Evolutionary conservation across 2,329 filamentous ascomycete species (phyloP).

Genomic region (Xylariaceae sp.): DNA sequence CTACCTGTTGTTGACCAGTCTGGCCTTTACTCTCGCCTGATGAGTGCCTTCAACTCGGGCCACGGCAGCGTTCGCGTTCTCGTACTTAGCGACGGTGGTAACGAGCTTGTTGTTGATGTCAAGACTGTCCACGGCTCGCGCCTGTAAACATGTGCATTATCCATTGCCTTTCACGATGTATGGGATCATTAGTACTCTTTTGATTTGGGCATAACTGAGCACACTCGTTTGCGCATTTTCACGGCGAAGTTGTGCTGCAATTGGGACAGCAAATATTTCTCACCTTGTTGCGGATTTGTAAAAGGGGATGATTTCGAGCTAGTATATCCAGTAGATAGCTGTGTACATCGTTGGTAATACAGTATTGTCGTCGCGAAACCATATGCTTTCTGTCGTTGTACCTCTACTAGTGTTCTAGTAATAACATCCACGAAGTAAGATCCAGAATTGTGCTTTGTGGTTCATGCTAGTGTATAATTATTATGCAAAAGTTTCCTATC

Average conservation of each 20-base stretch:
- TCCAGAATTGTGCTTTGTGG: too few relatives aligned
- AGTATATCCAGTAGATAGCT: constrained; percentile 51
- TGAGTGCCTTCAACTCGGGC: constrained; percentile 85
- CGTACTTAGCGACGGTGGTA: constrained; percentile 90
- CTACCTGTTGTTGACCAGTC: constrained; percentile 95
- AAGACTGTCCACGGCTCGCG: constrained; percentile 90
- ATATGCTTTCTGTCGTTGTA: background rate
- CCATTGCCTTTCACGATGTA: constrained; percentile 33
- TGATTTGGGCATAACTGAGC: constrained; percentile 28
- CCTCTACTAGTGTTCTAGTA: too few relatives aligned
- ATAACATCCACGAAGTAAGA: too few relatives aligned
- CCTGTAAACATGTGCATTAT: constrained; percentile 53
- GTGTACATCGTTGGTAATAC: constrained; percentile 49
- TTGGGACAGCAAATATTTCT: constrained; percentile 34
- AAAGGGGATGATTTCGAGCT: constrained; percentile 43
- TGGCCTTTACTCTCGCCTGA: constrained; percentile 80
- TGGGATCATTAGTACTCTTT: constrained; percentile 39
- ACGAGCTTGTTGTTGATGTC: constrained; percentile 97
- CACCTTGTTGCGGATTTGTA: constrained; percentile 35
- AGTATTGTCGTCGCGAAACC: constrained; percentile 34
- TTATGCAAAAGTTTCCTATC: too few relatives aligned
- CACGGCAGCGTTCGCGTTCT: constrained; percentile 93
- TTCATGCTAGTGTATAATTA: too few relatives aligned
- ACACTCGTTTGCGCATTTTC: constrained; percentile 27
- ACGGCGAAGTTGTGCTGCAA: constrained; percentile 33